Conservation (phyloP, 75 land plant species). For the Ceratopteris richardii region DNA sequence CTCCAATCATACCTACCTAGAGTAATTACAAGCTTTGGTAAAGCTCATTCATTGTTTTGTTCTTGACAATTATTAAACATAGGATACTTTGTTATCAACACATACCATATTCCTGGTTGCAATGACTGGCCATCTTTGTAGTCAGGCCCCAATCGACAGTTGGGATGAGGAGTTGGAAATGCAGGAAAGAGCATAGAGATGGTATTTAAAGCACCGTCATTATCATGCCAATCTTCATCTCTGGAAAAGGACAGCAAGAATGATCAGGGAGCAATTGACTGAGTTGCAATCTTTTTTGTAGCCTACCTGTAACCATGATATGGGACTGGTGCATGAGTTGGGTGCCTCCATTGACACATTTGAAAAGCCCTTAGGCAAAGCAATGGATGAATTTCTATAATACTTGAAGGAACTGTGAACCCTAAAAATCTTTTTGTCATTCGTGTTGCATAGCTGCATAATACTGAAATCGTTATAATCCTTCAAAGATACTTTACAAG, state of each 20-base stretch:
- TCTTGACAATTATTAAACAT: no score
- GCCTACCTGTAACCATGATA: slow-evolving; percentile 89
- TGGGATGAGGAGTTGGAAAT: slow-evolving; percentile 75
- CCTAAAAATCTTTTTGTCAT: slow-evolving; percentile 64
- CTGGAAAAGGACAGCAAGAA: slow-evolving; percentile 29
- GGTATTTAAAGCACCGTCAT: slow-evolving; percentile 96
- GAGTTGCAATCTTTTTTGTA: no score
- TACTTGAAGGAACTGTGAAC: slow-evolving; percentile 57
- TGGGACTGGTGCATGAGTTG: slow-evolving; percentile 49
- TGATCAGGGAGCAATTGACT: no score
- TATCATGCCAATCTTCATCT: slow-evolving; percentile 97
- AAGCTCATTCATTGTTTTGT: no score
- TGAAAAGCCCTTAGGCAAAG: slow-evolving; percentile 70
- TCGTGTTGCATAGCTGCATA: slow-evolving; percentile 77
- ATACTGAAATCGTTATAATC: not conserved
- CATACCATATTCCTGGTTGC: slow-evolving; percentile 88
- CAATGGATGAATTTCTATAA: slow-evolving; percentile 72
- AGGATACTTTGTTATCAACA: no score
- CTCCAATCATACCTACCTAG: no score
- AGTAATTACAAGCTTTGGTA: no score
- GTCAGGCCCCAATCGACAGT: slow-evolving; percentile 32
- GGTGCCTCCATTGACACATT: slow-evolving; percentile 72
- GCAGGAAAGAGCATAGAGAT: slow-evolving; percentile 85
- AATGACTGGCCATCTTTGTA: slow-evolving; percentile 58
- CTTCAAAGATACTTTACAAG: no score